phyloP scores from a whole-genome alignment of 2,329 filamentous ascomycete genomes.

The Aureobasidium sp. region DNA sequence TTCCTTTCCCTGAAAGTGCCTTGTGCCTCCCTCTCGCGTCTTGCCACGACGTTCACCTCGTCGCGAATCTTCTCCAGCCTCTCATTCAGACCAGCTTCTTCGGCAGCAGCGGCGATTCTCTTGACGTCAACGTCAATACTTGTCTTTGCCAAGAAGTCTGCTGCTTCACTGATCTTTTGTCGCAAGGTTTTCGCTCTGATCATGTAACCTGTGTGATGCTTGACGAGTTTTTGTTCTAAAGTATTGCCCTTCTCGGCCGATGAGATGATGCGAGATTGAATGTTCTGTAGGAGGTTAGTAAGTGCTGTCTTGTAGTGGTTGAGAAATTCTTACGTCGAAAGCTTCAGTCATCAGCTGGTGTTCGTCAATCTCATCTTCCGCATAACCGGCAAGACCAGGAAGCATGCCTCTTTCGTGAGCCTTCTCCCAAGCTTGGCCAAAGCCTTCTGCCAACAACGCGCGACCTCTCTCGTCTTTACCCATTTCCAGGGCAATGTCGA shows the following conservation, averaged over 20 bases:
- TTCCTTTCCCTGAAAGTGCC: constrained; percentile 69
- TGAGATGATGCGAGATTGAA: constrained; percentile 65
- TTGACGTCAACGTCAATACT: constrained; percentile 66
- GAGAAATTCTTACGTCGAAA: constrained; percentile 57
- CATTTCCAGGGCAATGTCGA: constrained; percentile 66
- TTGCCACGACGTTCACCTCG: constrained; percentile 75
- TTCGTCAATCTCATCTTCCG: constrained; percentile 67
- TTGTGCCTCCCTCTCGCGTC: constrained; percentile 82
- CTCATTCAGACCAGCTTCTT: constrained; percentile 66
- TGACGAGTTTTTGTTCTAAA: constrained; percentile 83
- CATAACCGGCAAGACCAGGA: constrained; percentile 74
- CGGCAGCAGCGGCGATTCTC: constrained; percentile 66
- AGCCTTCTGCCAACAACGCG: constrained; percentile 40
- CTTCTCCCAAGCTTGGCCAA: constrained; percentile 46
- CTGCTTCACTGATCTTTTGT: constrained; percentile 70
- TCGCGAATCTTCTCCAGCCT: constrained; percentile 68
- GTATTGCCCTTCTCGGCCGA: constrained; percentile 77
- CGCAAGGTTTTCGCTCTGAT: constrained; percentile 73
- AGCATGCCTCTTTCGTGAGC: constrained; percentile 47
- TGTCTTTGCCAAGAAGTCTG: constrained; percentile 66
- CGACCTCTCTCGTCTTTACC: constrained; percentile 42
- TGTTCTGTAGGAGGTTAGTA: constrained; percentile 41
- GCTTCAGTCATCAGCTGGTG: constrained; percentile 58
- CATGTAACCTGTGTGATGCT: constrained; percentile 86
- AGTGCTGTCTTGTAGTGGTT: background rate